A percentile compares a stretch with the other conserved stretches of the same genome.
These are phyloP conservation scores for Fagopyrum esculentum DNA, from an alignment of 148 eudicot genomes.

Conservation along the genomic window DNA sequence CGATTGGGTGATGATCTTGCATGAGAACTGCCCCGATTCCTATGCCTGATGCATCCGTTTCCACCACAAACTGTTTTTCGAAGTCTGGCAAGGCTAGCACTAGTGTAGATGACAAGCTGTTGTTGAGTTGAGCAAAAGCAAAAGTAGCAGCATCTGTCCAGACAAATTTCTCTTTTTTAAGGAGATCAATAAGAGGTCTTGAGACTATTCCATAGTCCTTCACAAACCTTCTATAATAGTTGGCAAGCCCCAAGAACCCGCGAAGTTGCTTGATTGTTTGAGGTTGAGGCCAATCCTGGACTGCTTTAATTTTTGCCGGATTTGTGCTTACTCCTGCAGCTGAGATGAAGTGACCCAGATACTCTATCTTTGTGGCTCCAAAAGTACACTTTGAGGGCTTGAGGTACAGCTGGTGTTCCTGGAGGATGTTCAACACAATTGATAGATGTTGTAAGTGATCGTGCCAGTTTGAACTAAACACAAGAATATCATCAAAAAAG, in stretches of 20 bases:
- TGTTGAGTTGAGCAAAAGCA: not conserved
- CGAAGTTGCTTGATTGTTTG: not conserved
- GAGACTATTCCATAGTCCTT: not conserved
- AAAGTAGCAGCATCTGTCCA: not conserved
- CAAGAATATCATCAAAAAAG: not conserved
- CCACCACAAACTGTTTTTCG: not conserved
- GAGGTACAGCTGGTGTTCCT: not conserved
- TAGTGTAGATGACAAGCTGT: not conserved
- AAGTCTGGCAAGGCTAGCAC: slow-evolving; percentile 1
- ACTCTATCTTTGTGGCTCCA: not conserved
- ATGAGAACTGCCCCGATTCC: not conserved
- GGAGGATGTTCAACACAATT: not conserved
- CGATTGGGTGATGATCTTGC: not conserved
- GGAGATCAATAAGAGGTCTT: not conserved
- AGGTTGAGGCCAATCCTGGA: not conserved
- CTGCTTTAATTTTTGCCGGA: not conserved
- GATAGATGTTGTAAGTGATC: not conserved
- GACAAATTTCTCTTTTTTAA: not conserved
- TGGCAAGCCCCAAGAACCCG: too few relatives aligned
- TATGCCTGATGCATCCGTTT: not conserved
- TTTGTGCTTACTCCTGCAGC: not conserved
- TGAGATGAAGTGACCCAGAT: not conserved
- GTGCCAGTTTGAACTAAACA: not conserved
- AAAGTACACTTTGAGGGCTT: not conserved
- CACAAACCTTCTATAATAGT: not conserved